Percentiles rank a stretch among this genome's conserved stretches.
Conservation (phyloP, 192 early-diverging fungal genomes). For the Podila minutissima region DNA sequence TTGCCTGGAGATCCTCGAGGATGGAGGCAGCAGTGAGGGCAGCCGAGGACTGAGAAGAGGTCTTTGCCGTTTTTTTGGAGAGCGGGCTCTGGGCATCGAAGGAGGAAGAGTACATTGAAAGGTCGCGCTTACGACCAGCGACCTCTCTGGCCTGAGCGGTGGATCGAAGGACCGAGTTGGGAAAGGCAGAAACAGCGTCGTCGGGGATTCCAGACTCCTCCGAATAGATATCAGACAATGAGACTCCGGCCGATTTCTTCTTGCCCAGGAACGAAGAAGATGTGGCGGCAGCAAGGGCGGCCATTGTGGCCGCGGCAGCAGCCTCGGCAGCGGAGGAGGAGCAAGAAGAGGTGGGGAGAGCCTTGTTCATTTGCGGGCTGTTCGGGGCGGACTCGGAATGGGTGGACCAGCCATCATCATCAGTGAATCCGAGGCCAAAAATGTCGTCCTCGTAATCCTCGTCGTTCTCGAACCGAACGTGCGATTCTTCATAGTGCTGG, state of each 20-base stretch:
- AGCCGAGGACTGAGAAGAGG: conserved; percentile 1
- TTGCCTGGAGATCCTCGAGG: conserved; percentile 10
- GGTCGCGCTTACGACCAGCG: conserved; percentile 29
- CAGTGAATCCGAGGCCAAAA: conserved; percentile 19
- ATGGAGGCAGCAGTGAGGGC: conserved; percentile 17
- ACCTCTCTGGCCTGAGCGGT: conserved; percentile 4
- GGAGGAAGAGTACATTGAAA: conserved; percentile 32
- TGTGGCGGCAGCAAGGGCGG: conserved; percentile 21
- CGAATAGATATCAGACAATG: conserved; percentile 51
- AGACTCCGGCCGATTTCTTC: conserved; percentile 46
- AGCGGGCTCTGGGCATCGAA: conserved; percentile 41
- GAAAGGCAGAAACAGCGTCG: conserved; percentile 43
- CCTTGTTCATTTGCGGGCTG: conserved; percentile 28
- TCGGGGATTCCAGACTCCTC: conserved; percentile 42
- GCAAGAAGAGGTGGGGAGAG: not conserved
- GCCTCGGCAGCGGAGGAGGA: conserved; percentile 17
- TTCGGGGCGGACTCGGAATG: conserved; percentile 38
- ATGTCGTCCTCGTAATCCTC: conserved; percentile 34
- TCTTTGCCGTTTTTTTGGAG: conserved; percentile 21
- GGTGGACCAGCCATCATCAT: conserved; percentile 52
- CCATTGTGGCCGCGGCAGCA: conserved; percentile 32
- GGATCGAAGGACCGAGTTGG: conserved; percentile 32
- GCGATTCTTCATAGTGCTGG: conserved; percentile 96
- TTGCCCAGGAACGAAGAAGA: not conserved
- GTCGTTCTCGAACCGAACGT: conserved; percentile 90